Evolutionary conservation across 164 flowering plant genomes (phyloP), one percentile per base, ranked within the genome.

Genomic region (Houttuynia cordata): DNA sequence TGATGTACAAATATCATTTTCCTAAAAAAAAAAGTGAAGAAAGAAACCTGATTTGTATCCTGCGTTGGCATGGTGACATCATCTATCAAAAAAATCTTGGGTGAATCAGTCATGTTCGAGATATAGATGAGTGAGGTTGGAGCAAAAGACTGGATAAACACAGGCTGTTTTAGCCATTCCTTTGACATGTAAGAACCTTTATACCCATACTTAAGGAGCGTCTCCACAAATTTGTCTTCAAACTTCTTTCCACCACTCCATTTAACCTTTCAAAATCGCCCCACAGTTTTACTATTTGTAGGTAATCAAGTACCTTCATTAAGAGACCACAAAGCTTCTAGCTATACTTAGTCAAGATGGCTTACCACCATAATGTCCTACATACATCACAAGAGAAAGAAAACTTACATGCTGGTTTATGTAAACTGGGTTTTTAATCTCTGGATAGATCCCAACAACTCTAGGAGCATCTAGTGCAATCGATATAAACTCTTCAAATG

Each of bases 391-490:
- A 49, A 37, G 17, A 0, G 24, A 57, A 55, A n/a, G 53, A 63
- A 21, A 60, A 72, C 97, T 83, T 68, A 94, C 99, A 64, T 74
- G 96, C 70, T 91, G 81, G 72, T 91, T 94, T 71, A 94, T 87
- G 39, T 86, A 78, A 50, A 91, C 86, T 8, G 99, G 99, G 71
- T 84, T 87, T 66, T 94, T 94, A 1, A 94, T 94, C 81, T 94
- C 99, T 58, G 99, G 99, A 66, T 94, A 94, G 67, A 94, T 94
- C 56, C 99, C 99, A 68, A 94, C 96, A 61, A 88, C 78, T 79
- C 99, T 84, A 20, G 81, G 70, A 47, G 99, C 95, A 77, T 94
- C 90, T 65, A 94, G 65, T 19, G 96, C 99, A 76, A 94, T 87
- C 60, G 88, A 66, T 68, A 94, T 88, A 71, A 62, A 94, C 68